Evolutionary conservation across 2,329 filamentous ascomycete species (phyloP).

Genomic region (Verticillium tricorpus): DNA sequence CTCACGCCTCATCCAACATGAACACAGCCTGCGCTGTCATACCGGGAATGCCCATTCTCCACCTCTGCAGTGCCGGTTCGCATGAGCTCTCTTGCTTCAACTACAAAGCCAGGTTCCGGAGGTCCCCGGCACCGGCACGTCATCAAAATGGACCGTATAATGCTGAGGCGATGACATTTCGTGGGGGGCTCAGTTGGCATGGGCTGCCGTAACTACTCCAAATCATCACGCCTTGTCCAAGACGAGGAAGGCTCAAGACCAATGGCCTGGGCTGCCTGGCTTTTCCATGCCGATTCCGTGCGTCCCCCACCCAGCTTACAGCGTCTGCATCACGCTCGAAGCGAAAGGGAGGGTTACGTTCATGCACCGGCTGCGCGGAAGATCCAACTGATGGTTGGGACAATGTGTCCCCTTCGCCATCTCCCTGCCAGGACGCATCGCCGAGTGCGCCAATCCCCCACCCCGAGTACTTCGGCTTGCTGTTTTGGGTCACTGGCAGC

Average conservation of each 20-base stretch:
- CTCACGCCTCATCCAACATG: neutral
- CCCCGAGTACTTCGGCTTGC: neutral
- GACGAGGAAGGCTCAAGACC: neutral
- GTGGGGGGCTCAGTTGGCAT: neutral
- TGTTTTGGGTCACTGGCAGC: neutral
- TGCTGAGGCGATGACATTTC: neutral
- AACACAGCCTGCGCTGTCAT: neutral
- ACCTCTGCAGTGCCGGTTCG: neutral
- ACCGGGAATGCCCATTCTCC: neutral
- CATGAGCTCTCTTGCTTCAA: neutral
- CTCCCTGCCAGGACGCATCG: neutral
- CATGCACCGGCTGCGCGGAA: neutral
- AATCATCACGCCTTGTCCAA: neutral
- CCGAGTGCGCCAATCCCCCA: neutral
- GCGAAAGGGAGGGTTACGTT: neutral
- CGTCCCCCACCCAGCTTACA: neutral
- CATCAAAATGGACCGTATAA: neutral
- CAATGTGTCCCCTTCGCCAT: neutral
- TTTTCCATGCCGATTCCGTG: neutral
- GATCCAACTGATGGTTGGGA: neutral
- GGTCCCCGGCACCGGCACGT: neutral
- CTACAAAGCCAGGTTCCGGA: neutral
- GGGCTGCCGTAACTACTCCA: neutral
- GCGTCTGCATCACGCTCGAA: neutral
- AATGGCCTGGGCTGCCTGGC: neutral